Percentiles rank a stretch among this genome's conserved stretches.
phyloP scores from a whole-genome alignment of 176 grass and related monocot species.

The Hsuehochloa calcarea region DNA sequence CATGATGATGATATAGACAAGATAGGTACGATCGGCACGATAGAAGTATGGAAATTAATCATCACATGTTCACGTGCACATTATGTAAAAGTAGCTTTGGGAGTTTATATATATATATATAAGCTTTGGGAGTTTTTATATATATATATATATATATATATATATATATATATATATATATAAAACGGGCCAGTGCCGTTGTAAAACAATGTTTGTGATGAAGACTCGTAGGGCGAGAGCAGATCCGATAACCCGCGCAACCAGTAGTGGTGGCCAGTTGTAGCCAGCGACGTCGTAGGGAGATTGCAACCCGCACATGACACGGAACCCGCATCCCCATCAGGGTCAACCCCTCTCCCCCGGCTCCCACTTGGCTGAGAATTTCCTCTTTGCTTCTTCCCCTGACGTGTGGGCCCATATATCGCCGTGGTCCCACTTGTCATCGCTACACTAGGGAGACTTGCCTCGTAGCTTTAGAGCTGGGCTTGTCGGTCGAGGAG shows the following conservation, averaged over 20 bases:
- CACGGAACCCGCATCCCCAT: slow-evolving; percentile 36
- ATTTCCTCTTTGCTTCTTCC: fast-evolving
- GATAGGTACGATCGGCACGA: no score
- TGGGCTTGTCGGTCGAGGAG: slow-evolving; percentile 36
- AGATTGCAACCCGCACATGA: slow-evolving; percentile 28
- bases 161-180: no score
- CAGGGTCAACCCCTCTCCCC: background rate
- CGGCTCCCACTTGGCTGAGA: background rate
- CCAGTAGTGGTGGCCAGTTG: slow-evolving; percentile 31
- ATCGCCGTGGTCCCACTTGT: background rate
- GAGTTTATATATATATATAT: no score
- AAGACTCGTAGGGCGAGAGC: background rate
- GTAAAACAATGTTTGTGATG: background rate
- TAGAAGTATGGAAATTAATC: no score
- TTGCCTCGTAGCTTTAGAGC: background rate
- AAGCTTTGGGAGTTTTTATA: no score
- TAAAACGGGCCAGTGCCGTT: no score
- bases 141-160: no score
- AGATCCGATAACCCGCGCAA: background rate
- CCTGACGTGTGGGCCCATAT: background rate
- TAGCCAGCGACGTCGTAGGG: background rate
- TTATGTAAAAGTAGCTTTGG: background rate
- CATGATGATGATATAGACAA: no score
- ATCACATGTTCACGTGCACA: background rate
- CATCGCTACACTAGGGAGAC: background rate